Evolutionary conservation across 2,329 filamentous ascomycete genomes (phyloP), one percentile per base, ranked within the genome.

Genomic region (Dothideomycetes sp.): DNA sequence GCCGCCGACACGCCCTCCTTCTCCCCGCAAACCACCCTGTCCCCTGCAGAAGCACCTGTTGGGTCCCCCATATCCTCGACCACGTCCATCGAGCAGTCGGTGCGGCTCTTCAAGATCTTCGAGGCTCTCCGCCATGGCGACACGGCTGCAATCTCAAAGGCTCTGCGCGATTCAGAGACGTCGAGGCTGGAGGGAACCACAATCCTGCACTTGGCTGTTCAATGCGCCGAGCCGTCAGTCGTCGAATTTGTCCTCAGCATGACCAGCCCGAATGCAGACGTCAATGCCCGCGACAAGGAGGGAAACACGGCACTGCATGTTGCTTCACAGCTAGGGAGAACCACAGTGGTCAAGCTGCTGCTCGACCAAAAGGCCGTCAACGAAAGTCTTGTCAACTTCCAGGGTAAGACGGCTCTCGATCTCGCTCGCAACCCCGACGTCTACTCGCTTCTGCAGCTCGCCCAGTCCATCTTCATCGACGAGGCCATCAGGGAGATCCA

Each of bases 291-390:
- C 45, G 91, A 98, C 62, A 82, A 83, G 50, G 89, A 96, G 52
- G 91, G 91, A 45, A 98, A 96, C 59, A 94, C 88, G 1, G 81
- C 91, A 16, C 73, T 98, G 38, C 89, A 96, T 59, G 63, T 96
- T 29, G 91, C 91, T 7, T 83, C 89, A 19, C 71, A 75, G 40
- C 79, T 96, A 38, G 89, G 89, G 10, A 77, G 91, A 33, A 75
- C 76, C 0, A 75, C 81, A 3, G 74, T 94, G 5, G 88, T 98
- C 41, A 81, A 81, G 46, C 72, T 94, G 44, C 69, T 98, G 37
- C 71, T 98, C 18, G 84, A 88, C 37, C 81, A 86, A 49, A 75
- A 79, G 33, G 78, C 74, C 34, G 84, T 96, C 63, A 94, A 95
- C 55, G 91, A 98, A 57, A 80, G 87, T 5, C 69, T 93, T 36